Evolutionary conservation across 352 stramenopile genomes (phyloP).

Genomic region (Pythium biforme): DNA sequence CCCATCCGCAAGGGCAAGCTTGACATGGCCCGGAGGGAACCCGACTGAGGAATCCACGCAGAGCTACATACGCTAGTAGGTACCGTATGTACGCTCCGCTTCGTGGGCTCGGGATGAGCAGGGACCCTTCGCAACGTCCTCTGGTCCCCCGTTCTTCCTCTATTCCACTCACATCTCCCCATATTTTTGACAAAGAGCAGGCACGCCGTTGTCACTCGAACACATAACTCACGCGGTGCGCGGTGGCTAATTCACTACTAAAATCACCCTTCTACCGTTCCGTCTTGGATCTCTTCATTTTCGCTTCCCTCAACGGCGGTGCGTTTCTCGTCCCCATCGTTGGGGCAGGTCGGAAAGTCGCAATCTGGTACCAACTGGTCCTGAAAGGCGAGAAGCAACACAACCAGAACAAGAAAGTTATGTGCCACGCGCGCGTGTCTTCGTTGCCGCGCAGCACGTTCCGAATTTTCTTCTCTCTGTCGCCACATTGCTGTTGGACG

Average conservation of each 20-base stretch:
- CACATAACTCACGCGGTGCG: not conserved
- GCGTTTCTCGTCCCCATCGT: constrained; percentile 4
- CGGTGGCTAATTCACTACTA: not conserved
- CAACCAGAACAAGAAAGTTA: constrained; percentile 5
- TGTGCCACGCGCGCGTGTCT: constrained; percentile 10
- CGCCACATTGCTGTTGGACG: constrained; percentile 3
- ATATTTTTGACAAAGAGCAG: not conserved
- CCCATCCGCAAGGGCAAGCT: too few relatives aligned
- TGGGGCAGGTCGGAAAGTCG: constrained; percentile 1
- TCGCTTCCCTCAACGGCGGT: not conserved
- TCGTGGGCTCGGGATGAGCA: not conserved
- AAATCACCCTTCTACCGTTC: not conserved
- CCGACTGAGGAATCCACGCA: too few relatives aligned
- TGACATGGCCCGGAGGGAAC: too few relatives aligned
- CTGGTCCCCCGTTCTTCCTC: not conserved
- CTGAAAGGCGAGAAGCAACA: not conserved
- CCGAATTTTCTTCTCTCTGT: constrained; percentile 10
- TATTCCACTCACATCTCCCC: too few relatives aligned
- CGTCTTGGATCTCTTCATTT: not conserved
- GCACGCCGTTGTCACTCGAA: not conserved
- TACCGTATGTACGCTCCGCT: not conserved
- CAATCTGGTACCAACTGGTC: not conserved
- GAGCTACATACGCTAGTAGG: too few relatives aligned
- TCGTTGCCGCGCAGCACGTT: constrained; percentile 1
- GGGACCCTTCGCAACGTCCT: not conserved